Percentiles rank a stretch among this genome's conserved stretches.
Conservation (phyloP, 805 yeast genomes). For the Wickerhamomyces rabaulensis region DNA sequence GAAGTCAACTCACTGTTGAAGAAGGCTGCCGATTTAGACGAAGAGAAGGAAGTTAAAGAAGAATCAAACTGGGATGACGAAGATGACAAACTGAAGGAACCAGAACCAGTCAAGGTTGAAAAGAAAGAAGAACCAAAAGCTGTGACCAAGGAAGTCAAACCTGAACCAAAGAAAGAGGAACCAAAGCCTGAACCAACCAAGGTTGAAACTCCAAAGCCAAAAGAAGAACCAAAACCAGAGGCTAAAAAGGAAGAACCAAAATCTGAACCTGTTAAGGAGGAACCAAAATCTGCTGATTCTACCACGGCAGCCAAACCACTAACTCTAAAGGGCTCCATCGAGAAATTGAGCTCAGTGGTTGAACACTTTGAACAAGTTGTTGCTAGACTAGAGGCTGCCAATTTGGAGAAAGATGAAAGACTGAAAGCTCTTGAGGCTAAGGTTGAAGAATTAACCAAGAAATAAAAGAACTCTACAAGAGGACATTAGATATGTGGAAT, state of each 20-base stretch:
- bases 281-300: constrained; percentile 7
- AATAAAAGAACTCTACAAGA: constrained; percentile 5
- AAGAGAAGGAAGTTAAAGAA: constrained; percentile 26
- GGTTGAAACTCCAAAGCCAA: constrained; percentile 1
- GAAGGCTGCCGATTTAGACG: constrained; percentile 40
- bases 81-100: constrained; percentile 16
- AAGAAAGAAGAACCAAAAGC: constrained; percentile 13
- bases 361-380: constrained; percentile 53
- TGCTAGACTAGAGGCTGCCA: constrained; percentile 43
- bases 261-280: constrained; percentile 8
- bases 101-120: constrained; percentile 5
- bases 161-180: constrained; percentile 4
- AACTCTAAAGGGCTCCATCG: constrained; percentile 68
- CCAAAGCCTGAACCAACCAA: constrained; percentile 12
- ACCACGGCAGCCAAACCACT: constrained; percentile 26
- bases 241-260: constrained; percentile 10
- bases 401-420: constrained; percentile 61
- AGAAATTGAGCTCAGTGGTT: constrained; percentile 56
- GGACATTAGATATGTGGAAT: neutral
- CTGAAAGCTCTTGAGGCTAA: constrained; percentile 54
- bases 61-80: constrained; percentile 34
- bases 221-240: constrained; percentile 9
- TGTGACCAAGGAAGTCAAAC: constrained; percentile 4
- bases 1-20: constrained; percentile 42
- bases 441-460: constrained; percentile 48